phyloP scores from a whole-genome alignment of 78 protist species.

The Bodo saltans region DNA sequence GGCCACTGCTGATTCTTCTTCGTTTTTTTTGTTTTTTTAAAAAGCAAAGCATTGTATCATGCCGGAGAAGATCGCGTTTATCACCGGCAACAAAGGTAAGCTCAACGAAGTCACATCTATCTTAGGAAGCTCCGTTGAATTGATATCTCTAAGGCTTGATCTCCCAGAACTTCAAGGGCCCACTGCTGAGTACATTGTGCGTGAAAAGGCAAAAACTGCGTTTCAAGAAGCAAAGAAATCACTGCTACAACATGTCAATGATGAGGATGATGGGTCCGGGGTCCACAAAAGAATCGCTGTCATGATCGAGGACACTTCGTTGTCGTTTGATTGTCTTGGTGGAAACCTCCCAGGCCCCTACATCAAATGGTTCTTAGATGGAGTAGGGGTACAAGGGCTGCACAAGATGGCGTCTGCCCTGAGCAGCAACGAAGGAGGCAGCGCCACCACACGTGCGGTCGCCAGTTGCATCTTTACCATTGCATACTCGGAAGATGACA shows the following conservation, averaged over 20 bases:
- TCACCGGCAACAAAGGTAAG: conserved; percentile 90
- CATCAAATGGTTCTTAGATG: conserved; percentile 92
- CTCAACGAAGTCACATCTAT: conserved; percentile 77
- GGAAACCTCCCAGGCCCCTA: conserved; percentile 95
- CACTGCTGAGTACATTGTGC: conserved; percentile 9
- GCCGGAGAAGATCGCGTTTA: too few species aligned
- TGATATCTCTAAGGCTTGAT: background rate
- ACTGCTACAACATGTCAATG: too few species aligned
- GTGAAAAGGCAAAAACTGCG: conserved; percentile 21
- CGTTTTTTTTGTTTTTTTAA: too few species aligned
- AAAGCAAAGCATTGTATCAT: too few species aligned
- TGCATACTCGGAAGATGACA: background rate
- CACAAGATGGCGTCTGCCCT: conserved; percentile 78
- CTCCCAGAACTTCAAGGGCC: conserved; percentile 37
- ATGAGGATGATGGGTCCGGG: background rate
- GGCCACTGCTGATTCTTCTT: too few species aligned
- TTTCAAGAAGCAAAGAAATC: background rate
- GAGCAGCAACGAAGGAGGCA: conserved; percentile 76
- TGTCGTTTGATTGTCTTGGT: conserved; percentile 90
- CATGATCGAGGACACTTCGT: conserved; percentile 88
- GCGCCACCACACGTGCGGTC: too few species aligned
- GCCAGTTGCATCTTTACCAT: conserved; percentile 89
- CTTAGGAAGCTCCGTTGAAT: conserved; percentile 37
- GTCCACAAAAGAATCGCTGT: too few species aligned
- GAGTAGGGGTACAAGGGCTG: conserved; percentile 82